Percentiles rank a stretch among this genome's conserved stretches.
Evolutionary conservation across 2,329 filamentous ascomycete genomes (phyloP).

Genomic region (Stagonosporopsis tanaceti): DNA sequence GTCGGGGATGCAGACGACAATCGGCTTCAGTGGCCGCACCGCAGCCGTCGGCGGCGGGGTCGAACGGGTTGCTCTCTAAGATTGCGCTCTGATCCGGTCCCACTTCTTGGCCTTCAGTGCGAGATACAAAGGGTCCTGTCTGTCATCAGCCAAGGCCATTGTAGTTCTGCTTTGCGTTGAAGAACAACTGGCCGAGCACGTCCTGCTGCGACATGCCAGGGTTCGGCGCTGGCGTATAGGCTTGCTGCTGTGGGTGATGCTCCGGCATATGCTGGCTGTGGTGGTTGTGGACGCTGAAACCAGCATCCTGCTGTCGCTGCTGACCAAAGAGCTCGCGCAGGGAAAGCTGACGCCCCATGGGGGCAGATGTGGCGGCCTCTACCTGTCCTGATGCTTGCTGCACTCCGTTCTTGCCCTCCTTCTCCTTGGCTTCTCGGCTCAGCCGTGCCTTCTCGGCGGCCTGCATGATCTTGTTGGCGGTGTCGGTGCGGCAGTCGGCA

Average conservation of each 20-base stretch:
- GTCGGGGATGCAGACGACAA: not conserved
- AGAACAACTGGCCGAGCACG: slow-evolving; percentile 46
- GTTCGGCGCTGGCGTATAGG: slow-evolving; percentile 27
- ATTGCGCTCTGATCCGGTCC: not conserved
- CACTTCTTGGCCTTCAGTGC: not conserved
- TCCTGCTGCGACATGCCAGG: slow-evolving; percentile 35
- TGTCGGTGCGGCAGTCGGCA: slow-evolving; percentile 59
- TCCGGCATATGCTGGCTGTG: slow-evolving; percentile 8
- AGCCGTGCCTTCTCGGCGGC: slow-evolving; percentile 62
- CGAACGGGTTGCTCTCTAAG: not conserved
- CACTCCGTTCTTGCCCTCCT: slow-evolving; percentile 30
- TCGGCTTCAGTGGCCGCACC: not conserved
- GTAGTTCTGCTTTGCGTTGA: slow-evolving; percentile 48
- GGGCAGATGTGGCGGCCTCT: slow-evolving; percentile 45
- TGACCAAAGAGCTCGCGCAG: slow-evolving; percentile 64
- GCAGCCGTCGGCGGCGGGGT: no score
- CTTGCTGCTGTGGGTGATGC: slow-evolving; percentile 15
- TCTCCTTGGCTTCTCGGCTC: slow-evolving; percentile 53
- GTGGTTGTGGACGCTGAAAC: slow-evolving; percentile 55
- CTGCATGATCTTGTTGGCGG: slow-evolving; percentile 63
- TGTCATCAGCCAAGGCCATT: slow-evolving; percentile 28
- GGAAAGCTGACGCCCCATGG: slow-evolving; percentile 63
- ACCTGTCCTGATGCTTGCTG: slow-evolving; percentile 37
- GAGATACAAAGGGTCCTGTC: not conserved
- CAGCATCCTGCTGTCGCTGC: slow-evolving; percentile 61